A percentile compares a stretch with the other conserved stretches of the same genome.
Evolutionary conservation across 2,329 filamentous ascomycete species (phyloP).

Genomic region (Colletotrichum higginsianum): DNA sequence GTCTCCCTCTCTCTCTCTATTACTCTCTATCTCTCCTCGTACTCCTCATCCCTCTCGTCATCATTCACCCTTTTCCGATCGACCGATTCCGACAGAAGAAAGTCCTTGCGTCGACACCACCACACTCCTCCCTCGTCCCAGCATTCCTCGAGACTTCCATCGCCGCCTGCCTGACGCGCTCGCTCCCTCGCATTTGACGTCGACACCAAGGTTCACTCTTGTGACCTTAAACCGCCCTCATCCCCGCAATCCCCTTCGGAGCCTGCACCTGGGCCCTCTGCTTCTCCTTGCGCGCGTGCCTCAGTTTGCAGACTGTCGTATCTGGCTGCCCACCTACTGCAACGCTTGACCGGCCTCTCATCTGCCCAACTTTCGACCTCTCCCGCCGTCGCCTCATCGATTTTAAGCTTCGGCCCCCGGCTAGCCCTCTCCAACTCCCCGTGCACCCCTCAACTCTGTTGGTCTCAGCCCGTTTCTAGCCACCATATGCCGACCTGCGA

Average conservation of each 20-base stretch:
- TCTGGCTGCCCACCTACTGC: constrained; percentile 1
- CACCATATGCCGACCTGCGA: constrained; percentile 34
- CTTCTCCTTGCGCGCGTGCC: constrained; percentile 14
- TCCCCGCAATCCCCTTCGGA: constrained; percentile 30
- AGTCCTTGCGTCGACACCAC: constrained; percentile 18
- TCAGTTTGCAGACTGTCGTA: constrained; percentile 10
- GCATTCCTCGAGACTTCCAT: constrained; percentile 23
- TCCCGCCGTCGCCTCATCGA: constrained; percentile 22
- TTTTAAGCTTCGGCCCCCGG: constrained; percentile 33
- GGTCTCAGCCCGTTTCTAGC: constrained; percentile 37
- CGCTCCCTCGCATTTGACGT: constrained; percentile 12
- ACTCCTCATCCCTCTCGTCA: constrained; percentile 22
- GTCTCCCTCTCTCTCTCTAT: background rate
- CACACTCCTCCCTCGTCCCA: constrained; percentile 31
- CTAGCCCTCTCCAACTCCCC: constrained; percentile 24
- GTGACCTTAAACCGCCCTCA: constrained; percentile 22
- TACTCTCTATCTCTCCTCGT: background rate
- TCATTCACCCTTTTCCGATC: constrained; percentile 5
- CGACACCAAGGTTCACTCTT: constrained; percentile 6
- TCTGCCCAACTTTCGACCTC: constrained; percentile 26
- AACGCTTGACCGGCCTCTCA: constrained; percentile 10
- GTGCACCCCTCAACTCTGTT: constrained; percentile 43
- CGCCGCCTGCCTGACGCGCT: constrained; percentile 22
- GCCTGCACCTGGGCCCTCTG: constrained; percentile 4
- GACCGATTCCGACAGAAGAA: constrained; percentile 13